A percentile compares a stretch with the other conserved stretches of the same genome.
Conservation (phyloP, 2,329 filamentous ascomycete species). For the Polytolypa hystricis region DNA sequence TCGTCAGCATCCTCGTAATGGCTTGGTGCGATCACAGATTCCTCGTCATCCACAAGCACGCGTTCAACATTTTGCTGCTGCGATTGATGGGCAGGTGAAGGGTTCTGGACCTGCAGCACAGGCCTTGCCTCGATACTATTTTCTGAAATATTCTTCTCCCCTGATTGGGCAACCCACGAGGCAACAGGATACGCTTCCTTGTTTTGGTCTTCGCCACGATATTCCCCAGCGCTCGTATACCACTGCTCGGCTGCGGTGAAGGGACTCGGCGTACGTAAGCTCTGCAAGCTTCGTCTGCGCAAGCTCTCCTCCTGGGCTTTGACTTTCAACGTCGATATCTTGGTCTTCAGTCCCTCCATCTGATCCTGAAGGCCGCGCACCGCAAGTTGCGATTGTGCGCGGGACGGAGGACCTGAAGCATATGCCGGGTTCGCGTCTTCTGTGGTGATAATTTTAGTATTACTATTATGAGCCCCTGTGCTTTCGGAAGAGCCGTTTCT, state of each 20-base stretch:
- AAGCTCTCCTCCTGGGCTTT: constrained; percentile 69
- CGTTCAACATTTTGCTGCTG: background rate
- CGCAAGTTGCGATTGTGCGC: constrained; percentile 62
- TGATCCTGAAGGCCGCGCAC: constrained; percentile 69
- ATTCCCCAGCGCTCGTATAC: constrained; percentile 34
- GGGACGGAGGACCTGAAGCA: constrained; percentile 40
- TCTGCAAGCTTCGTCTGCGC: constrained; percentile 65
- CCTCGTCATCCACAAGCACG: constrained; percentile 14
- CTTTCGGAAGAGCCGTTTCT: background rate
- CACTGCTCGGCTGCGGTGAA: constrained; percentile 62
- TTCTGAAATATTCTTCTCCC: constrained; percentile 6
- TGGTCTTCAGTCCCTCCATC: constrained; percentile 74
- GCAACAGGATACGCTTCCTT: too few relatives aligned
- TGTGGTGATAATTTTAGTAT: constrained; percentile 17
- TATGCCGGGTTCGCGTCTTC: constrained; percentile 27
- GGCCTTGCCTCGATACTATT: too few relatives aligned
- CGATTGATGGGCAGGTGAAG: background rate
- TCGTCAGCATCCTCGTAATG: constrained; percentile 33
- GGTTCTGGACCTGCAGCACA: background rate
- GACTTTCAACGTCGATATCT: constrained; percentile 68
- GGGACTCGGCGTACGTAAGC: constrained; percentile 62
- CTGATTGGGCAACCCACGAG: background rate
- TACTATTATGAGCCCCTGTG: constrained; percentile 5
- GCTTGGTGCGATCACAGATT: constrained; percentile 25
- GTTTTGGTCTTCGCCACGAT: constrained; percentile 22